Base-by-base conservation (phyloP, 2,329 filamentous ascomycete genomes). In the Achaetomium macrosporum region DNA sequence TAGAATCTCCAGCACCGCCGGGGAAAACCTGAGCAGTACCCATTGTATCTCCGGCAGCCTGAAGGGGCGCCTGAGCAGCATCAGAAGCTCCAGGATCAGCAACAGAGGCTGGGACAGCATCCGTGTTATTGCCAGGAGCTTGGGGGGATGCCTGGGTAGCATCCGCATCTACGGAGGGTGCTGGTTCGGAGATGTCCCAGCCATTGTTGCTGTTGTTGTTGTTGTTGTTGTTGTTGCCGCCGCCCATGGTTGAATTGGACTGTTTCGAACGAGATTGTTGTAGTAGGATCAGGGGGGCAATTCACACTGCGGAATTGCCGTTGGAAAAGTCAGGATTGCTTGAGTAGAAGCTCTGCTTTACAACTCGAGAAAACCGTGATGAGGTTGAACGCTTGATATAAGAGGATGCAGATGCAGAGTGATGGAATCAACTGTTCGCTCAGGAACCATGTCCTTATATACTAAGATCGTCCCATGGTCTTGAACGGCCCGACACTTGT, bases 291-390 rank as follows among this genome's bases (percentile, higher is more conserved):
- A 5, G n/a, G 20, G 41, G 33, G 10, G 33, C 25, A 25, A 25
- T 25, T 25, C 25, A 25, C 25, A 35, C 33, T 4, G 33, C 4
- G 33, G 10, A 12, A 12, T 35, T 35, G 33, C 5, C 4, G 33
- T 35, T 35, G 5, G 19, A 25, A 15, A 19, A n/a, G n/a, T 42
- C 19, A 13, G 16, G 19, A 20, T 10, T 4, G 1, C 33, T 40
- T 20, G 37, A 37, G 45, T 52, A 49, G 49, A 41, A 52, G 53
- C 41, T 49, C 48, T 36, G 44, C 50, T 54, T 47, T 45, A 51
- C 53, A 50, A 50, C 49, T 49, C 12, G 30, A 31, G 5, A 30
- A 25, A 30, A 39, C n/a, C 4, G 6, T 30, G 20, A 35, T 5
- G 33, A 15, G 11, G 10, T 12, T 15, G 33, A 12, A 15, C 15